phyloP scores from a whole-genome alignment of 306 rosid genomes.

The Casuarina equisetifolia region DNA sequence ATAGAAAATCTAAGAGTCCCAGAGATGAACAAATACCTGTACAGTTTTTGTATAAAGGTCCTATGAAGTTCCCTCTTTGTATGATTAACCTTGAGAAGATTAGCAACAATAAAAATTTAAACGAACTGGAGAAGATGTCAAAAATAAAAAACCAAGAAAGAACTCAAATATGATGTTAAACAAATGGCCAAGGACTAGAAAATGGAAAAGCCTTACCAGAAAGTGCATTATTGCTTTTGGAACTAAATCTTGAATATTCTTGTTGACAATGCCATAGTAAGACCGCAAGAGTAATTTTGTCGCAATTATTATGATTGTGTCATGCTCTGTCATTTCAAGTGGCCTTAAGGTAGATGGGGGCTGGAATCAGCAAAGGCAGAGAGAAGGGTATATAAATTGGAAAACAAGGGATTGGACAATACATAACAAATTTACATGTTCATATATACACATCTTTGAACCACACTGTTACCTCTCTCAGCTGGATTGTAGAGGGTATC shows the following conservation, averaged over 20 bases:
- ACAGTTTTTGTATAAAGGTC: slow-evolving; percentile 34
- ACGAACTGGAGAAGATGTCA: neutral
- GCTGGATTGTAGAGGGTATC: slow-evolving; percentile 33
- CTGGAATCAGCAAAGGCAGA: slow-evolving; percentile 24
- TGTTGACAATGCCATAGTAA: slow-evolving; percentile 51
- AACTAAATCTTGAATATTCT: slow-evolving; percentile 42
- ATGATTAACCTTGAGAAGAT: slow-evolving; percentile 38
- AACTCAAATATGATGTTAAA: neutral
- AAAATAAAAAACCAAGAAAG: neutral
- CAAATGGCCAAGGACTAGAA: neutral
- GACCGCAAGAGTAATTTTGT: slow-evolving; percentile 42
- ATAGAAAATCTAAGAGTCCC: neutral
- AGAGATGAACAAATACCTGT: slow-evolving; percentile 28
- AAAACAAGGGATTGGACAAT: neutral
- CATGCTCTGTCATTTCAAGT: slow-evolving; percentile 37
- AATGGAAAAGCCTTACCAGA: slow-evolving; percentile 28
- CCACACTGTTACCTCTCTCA: slow-evolving; percentile 40
- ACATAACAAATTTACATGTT: slow-evolving; percentile 9
- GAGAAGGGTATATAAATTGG: neutral
- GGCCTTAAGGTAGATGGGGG: slow-evolving; percentile 48
- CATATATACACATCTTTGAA: slow-evolving; percentile 4
- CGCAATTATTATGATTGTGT: slow-evolving; percentile 29
- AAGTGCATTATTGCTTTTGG: slow-evolving; percentile 55
- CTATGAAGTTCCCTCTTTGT: slow-evolving; percentile 35
- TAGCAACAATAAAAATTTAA: neutral